Percentiles rank a stretch among this genome's conserved stretches.
These are phyloP conservation scores for Aegilops longissima DNA, from an alignment of 176 grass and related monocot genomes.

Conservation along the genomic window DNA sequence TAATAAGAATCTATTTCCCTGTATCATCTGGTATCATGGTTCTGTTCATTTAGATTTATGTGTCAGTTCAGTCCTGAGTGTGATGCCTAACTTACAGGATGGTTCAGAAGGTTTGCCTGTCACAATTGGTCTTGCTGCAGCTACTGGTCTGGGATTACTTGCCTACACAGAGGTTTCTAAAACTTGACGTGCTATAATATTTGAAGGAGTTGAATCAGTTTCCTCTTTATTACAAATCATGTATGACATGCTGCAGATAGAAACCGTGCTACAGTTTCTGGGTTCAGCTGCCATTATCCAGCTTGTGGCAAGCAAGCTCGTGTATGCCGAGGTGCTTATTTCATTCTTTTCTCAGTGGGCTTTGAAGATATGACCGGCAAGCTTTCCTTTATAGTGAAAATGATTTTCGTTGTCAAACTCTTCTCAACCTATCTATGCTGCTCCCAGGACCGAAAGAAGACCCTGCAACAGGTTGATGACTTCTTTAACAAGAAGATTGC, in stretches of 20 bases:
- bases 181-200: neutral
- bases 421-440: constrained; percentile 3
- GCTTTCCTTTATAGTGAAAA: neutral
- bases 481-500: constrained; percentile 95
- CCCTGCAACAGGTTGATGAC: constrained; percentile 73
- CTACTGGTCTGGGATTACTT: constrained; percentile 79
- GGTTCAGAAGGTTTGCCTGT: constrained; percentile 65
- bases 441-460: constrained; percentile 76
- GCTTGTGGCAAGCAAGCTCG: constrained; percentile 58
- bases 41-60: neutral
- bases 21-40: neutral
- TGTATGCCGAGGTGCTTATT: constrained; percentile 73
- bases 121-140: constrained; percentile 83
- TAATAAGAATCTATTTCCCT: neutral
- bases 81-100: constrained; percentile 44
- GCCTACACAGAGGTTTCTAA: constrained; percentile 73
- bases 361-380: neutral
- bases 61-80: constrained; percentile 14
- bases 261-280: constrained; percentile 89
- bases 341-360: neutral
- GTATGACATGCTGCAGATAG: constrained; percentile 61
- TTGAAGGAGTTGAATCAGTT: neutral
- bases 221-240: constrained; percentile 1
- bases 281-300: constrained; percentile 92
- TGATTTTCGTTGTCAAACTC: neutral